Evolutionary conservation across 768 basidiomycete species (phyloP), one percentile per base, ranked within the genome.

Genomic region (Galerina sulciceps): DNA sequence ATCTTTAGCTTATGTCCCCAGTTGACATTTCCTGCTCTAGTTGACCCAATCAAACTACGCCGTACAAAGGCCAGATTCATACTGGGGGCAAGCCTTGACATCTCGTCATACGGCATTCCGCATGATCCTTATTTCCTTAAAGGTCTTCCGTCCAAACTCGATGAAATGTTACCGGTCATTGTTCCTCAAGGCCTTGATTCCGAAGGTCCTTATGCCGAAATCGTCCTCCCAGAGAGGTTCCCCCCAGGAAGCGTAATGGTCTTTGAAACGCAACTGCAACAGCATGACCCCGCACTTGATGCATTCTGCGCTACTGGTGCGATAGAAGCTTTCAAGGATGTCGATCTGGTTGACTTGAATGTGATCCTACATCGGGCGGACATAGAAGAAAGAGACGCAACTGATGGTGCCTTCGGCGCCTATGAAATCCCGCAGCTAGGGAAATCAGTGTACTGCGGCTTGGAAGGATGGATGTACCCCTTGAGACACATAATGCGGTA

Each of bases 391-490:
- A 80, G 87, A 37, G 96, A 99, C 69, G 90, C 91, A 2, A 96
- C 93, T 1, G 78, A 73, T 3, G 93, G 93, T 1, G 83, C 87
- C 60, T 87, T 89, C 68, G 96, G 97, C 3, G 84, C 78, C 1
- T 99, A 99, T 72, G 82, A 89, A 46, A 76, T 99, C 35, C 92
- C 96, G 4, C 85, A 81, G 20, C 67, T 85, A 20, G 94, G 91
- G 0, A 82, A 83, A 58, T 77, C 95, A 71, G 86, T 85, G 10
- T 99, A 98, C 73, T 98, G 96, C 67, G 97, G 97, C 15, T 72
- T 99, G 50, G 94, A 99, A 68, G 97, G 97, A 1, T 99, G 96
- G 94, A 98, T 99, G 94, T 85, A 89, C 64, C 88, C 88, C 0
- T 77, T 99, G 54, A 82, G 86, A 38, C 85, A 86, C 64, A 86